Conservation (phyloP, 2,329 filamentous ascomycete species). For the Peltaster fructicola region DNA sequence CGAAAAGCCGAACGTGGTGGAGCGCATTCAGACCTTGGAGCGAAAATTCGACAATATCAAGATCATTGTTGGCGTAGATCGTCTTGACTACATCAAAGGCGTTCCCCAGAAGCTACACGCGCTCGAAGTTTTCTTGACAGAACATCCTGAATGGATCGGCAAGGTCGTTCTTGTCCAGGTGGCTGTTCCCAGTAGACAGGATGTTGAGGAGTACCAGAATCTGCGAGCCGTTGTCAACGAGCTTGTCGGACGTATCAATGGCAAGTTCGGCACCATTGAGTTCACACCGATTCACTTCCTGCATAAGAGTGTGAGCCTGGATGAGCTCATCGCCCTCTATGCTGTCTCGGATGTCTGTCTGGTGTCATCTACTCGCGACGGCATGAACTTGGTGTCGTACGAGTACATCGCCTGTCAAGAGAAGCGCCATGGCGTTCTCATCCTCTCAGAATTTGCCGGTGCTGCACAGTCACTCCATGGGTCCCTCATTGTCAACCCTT, state of each 20-base stretch:
- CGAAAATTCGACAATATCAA: slow-evolving; percentile 93
- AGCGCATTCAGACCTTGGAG: slow-evolving; percentile 67
- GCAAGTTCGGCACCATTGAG: slow-evolving; percentile 88
- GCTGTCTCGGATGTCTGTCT: slow-evolving; percentile 83
- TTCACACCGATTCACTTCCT: slow-evolving; percentile 99
- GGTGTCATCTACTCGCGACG: slow-evolving; percentile 87
- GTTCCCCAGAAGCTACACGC: slow-evolving; percentile 95
- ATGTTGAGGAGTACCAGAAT: slow-evolving; percentile 97
- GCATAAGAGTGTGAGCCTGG: slow-evolving; percentile 87
- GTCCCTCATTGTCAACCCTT: slow-evolving; percentile 88
- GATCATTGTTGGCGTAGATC: slow-evolving; percentile 89
- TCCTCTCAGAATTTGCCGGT: slow-evolving; percentile 90
- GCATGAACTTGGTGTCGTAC: slow-evolving; percentile 97
- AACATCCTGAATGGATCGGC: slow-evolving; percentile 95
- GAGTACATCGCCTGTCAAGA: slow-evolving; percentile 94
- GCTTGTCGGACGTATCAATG: slow-evolving; percentile 90
- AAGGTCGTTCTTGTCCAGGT: slow-evolving; percentile 94
- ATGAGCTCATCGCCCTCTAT: slow-evolving; percentile 87
- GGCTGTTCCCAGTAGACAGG: slow-evolving; percentile 81
- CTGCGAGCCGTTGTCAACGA: slow-evolving; percentile 90
- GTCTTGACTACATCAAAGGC: slow-evolving; percentile 96
- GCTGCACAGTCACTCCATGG: slow-evolving; percentile 90
- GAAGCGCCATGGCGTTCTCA: slow-evolving; percentile 79
- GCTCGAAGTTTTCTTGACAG: slow-evolving; percentile 87
- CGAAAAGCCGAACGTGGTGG: slow-evolving; percentile 67